phyloP scores from a whole-genome alignment of 2,329 filamentous ascomycete genomes.

The Rhynchosporium agropyri region DNA sequence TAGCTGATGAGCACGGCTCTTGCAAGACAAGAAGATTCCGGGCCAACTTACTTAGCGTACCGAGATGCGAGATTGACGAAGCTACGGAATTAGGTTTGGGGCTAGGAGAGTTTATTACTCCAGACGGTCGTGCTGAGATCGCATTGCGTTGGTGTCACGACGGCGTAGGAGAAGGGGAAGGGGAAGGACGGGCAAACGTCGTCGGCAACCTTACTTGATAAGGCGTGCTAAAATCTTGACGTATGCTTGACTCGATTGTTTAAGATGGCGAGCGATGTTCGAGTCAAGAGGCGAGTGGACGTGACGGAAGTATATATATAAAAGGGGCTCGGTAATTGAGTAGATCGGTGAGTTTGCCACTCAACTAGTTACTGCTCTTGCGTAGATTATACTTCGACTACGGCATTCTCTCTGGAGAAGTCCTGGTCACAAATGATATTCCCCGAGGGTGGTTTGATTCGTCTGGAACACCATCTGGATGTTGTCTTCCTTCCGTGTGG shows the following conservation, averaged over 20 bases:
- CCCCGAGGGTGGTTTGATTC: too few species aligned
- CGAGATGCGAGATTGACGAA: not conserved
- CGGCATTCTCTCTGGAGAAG: not conserved
- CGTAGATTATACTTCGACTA: not conserved
- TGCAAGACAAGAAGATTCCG: not conserved
- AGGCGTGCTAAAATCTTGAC: not conserved
- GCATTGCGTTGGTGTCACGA: not conserved
- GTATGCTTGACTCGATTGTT: not conserved
- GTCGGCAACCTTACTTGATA: conserved; percentile 14
- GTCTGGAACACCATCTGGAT: too few species aligned
- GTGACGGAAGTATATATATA: not conserved
- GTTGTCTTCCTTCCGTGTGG: conserved; percentile 4
- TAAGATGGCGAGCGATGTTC: not conserved
- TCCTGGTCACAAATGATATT: too few species aligned
- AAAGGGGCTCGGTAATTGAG: conserved; percentile 7
- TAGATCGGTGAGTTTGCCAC: not conserved
- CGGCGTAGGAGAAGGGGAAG: not conserved
- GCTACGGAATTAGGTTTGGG: conserved; percentile 7
- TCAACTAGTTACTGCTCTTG: not conserved
- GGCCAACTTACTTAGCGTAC: not conserved
- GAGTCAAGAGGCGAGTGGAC: conserved; percentile 6
- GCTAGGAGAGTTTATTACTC: not conserved
- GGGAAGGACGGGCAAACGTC: not conserved
- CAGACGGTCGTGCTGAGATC: not conserved
- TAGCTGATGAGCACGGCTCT: not conserved